Conservation (phyloP, 2,329 filamentous ascomycete genomes). For the Calonectria pseudoturangicola region DNA sequence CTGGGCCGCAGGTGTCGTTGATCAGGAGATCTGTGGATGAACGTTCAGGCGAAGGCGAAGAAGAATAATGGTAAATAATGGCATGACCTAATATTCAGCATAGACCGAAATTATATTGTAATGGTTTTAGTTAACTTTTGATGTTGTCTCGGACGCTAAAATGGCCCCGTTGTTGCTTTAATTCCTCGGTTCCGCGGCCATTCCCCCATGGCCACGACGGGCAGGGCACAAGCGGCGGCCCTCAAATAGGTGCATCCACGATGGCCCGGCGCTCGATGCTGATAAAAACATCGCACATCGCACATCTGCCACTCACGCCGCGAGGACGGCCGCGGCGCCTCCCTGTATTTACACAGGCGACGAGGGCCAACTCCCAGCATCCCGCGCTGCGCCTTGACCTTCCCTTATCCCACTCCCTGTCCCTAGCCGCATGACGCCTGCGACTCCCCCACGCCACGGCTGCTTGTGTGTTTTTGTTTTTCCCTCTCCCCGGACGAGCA, state of each 20-base stretch:
- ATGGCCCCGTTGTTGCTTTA: not conserved
- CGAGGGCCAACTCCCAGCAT: not conserved
- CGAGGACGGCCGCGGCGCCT: not conserved
- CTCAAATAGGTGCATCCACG: not conserved
- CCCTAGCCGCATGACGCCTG: conserved; percentile 19
- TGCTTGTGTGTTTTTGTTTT: not conserved
- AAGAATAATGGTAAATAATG: conserved; percentile 5
- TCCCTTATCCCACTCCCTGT: conserved; percentile 24
- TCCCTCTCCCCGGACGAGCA: not conserved
- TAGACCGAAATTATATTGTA: conserved; percentile 18
- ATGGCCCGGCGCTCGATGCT: not conserved
- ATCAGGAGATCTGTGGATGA: not conserved
- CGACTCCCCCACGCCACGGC: conserved; percentile 15
- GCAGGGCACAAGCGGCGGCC: not conserved
- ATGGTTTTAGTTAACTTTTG: conserved; percentile 18
- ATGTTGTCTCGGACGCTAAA: conserved; percentile 7
- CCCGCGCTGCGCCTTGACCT: conserved; percentile 21
- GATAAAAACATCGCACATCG: not conserved
- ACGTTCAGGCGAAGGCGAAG: not conserved
- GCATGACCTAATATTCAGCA: conserved; percentile 13
- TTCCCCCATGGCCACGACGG: not conserved
- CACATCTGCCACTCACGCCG: not conserved
- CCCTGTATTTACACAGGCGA: not conserved
- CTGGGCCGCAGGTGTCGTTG: not conserved
- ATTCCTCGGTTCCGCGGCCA: conserved; percentile 8